These are phyloP conservation scores for Candida tunisiensis DNA, from an alignment of 1,139 yeast species.

Conservation along the genomic window DNA sequence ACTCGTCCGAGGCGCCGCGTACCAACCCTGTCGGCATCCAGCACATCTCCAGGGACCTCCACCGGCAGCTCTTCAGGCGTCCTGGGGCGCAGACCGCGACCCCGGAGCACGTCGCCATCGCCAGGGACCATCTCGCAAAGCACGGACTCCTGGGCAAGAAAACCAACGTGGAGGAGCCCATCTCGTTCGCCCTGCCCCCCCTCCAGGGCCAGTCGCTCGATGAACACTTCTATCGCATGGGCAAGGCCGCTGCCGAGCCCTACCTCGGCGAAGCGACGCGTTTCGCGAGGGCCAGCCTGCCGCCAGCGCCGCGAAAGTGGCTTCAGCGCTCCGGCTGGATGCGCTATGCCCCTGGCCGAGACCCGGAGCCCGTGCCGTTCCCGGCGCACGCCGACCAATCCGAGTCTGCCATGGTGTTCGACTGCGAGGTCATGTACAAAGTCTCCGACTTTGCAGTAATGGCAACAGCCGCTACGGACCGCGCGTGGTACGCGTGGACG, in stretches of 20 bases:
- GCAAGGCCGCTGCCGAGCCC: constrained; percentile 37
- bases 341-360: constrained; percentile 36
- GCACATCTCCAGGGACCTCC: constrained; percentile 11
- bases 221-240: constrained; percentile 73
- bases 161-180: constrained; percentile 48
- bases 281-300: constrained; percentile 18
- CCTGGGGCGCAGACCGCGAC: constrained; percentile 4
- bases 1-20: too few relatives aligned
- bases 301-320: constrained; percentile 25
- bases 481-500: constrained; percentile 94
- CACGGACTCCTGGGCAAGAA: constrained; percentile 67
- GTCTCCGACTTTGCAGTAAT: constrained; percentile 57
- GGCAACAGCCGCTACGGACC: constrained; percentile 63
- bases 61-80: constrained; percentile 12
- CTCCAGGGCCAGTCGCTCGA: constrained; percentile 56
- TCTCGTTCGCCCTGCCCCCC: constrained; percentile 44
- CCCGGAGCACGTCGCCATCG: constrained; percentile 30
- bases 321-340: constrained; percentile 64
- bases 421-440: constrained; percentile 77
- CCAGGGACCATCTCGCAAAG: constrained; percentile 41
- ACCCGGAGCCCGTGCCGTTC: constrained; percentile 41
- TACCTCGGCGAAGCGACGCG: constrained; percentile 32
- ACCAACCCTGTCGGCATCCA: constrained; percentile 43
- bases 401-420: constrained; percentile 56
- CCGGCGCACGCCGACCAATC: too few relatives aligned